These are phyloP conservation scores for Erythrophleum ivorense DNA, from an alignment of 331 rosid genomes.

Conservation along the genomic window DNA sequence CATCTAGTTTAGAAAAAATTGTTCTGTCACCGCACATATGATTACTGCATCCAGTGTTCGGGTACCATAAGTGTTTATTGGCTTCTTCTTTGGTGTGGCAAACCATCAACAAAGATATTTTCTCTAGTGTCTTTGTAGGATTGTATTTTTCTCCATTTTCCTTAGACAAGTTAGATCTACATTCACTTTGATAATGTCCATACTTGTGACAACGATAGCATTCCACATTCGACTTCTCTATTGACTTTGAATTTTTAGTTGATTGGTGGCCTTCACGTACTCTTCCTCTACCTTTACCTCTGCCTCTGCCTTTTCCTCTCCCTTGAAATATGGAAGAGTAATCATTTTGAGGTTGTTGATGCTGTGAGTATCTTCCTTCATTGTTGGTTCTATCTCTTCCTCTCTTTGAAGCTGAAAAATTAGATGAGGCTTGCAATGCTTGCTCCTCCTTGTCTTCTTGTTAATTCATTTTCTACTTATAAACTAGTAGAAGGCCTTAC, in stretches of 20 bases:
- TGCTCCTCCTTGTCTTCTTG: no score
- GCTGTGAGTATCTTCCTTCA: no score
- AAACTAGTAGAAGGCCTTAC: neutral
- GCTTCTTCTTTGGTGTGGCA: neutral
- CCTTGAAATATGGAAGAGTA: no score
- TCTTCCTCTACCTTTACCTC: no score
- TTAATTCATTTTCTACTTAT: neutral
- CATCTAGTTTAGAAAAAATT: neutral
- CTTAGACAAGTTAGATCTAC: no score
- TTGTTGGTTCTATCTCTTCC: no score
- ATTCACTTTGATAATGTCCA: neutral
- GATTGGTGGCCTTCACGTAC: no score
- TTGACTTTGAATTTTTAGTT: neutral
- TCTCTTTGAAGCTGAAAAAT: no score
- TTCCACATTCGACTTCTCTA: neutral
- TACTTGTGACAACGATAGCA: neutral
- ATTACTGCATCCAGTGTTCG: neutral
- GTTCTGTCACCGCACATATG: neutral
- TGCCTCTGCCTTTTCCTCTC: no score
- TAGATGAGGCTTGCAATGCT: no score
- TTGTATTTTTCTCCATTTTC: neutral
- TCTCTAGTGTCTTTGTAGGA: neutral
- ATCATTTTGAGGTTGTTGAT: no score
- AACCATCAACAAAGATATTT: neutral
- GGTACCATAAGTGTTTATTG: neutral